phyloP scores from a whole-genome alignment of 352 stramenopile species.

The Pythium pectinolyticum region DNA sequence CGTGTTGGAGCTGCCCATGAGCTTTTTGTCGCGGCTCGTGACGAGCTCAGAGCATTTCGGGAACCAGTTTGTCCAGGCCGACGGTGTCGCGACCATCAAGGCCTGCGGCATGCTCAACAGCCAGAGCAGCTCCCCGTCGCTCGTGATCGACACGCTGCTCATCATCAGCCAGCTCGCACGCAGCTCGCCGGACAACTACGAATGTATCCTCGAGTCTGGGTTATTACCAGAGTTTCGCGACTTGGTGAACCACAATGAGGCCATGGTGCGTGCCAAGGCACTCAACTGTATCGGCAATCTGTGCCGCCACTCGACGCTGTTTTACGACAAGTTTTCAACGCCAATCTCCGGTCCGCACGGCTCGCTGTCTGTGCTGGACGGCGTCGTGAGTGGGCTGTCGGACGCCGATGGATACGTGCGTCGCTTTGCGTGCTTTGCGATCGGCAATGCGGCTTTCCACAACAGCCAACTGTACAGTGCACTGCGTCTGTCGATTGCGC shows the following conservation, averaged over 20 bases:
- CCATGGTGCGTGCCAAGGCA: slow-evolving; percentile 82
- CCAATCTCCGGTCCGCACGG: slow-evolving; percentile 7
- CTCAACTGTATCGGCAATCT: slow-evolving; percentile 93
- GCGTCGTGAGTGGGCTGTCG: slow-evolving; percentile 52
- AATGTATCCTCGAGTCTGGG: slow-evolving; percentile 50
- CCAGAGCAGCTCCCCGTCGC: slow-evolving; percentile 46
- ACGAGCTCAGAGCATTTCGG: slow-evolving; percentile 86
- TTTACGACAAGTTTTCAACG: slow-evolving; percentile 73
- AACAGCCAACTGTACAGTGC: slow-evolving; percentile 68
- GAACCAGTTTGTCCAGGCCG: slow-evolving; percentile 66
- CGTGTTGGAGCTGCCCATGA: slow-evolving; percentile 69
- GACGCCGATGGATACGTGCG: slow-evolving; percentile 83
- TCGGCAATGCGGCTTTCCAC: slow-evolving; percentile 94
- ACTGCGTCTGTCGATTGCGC: slow-evolving; percentile 60
- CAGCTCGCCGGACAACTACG: slow-evolving; percentile 72
- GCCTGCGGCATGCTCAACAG: slow-evolving; percentile 55
- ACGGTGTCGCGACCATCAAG: slow-evolving; percentile 71
- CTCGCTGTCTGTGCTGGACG: slow-evolving; percentile 48
- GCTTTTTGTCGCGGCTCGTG: slow-evolving; percentile 81
- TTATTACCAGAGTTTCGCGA: slow-evolving; percentile 56
- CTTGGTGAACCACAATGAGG: slow-evolving; percentile 59
- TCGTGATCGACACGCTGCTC: slow-evolving; percentile 80
- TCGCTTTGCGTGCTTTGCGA: slow-evolving; percentile 93
- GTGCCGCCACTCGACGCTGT: slow-evolving; percentile 87
- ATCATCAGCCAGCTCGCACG: slow-evolving; percentile 89